phyloP scores from a whole-genome alignment of 768 basidiomycete genomes.

The Panaeolus cyanescens region DNA sequence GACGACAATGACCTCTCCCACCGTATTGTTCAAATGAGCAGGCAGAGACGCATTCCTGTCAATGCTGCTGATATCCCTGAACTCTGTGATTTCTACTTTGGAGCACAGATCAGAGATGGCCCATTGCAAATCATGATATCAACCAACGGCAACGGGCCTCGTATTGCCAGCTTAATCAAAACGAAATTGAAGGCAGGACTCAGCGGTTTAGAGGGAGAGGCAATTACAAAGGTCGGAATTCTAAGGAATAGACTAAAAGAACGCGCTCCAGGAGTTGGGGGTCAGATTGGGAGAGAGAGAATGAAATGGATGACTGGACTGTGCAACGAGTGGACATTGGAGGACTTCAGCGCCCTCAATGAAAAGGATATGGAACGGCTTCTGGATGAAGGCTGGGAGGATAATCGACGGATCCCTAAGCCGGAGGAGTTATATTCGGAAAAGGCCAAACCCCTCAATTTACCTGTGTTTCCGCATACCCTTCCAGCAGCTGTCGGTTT shows the following conservation, averaged over 20 bases:
- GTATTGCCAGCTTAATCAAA: conserved; percentile 84
- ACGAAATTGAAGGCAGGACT: conserved; percentile 67
- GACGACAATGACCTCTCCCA: conserved; percentile 77
- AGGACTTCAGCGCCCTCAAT: conserved; percentile 74
- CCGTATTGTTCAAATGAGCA: conserved; percentile 70
- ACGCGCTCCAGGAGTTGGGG: conserved; percentile 83
- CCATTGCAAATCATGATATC: conserved; percentile 96
- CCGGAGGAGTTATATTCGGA: conserved; percentile 36
- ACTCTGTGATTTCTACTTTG: conserved; percentile 98
- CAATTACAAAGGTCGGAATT: conserved; percentile 78
- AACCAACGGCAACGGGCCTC: conserved; percentile 91
- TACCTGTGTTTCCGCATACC: conserved; percentile 6
- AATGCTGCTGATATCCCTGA: conserved; percentile 97
- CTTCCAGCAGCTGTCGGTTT: conserved; percentile 18
- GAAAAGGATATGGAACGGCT: conserved; percentile 63
- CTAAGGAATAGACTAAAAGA: conserved; percentile 73
- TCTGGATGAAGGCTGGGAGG: conserved; percentile 88
- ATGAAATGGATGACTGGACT: conserved; percentile 93
- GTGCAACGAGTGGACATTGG: conserved; percentile 85
- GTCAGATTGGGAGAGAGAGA: conserved; percentile 69
- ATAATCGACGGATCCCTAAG: conserved; percentile 33
- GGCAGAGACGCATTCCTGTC: conserved; percentile 74
- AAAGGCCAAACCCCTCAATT: not conserved
- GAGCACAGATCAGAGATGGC: conserved; percentile 87
- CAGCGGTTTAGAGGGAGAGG: conserved; percentile 70